Evolutionary conservation across 2,329 filamentous ascomycete genomes (phyloP).

Genomic region (Aspergillus quadrilineatus): DNA sequence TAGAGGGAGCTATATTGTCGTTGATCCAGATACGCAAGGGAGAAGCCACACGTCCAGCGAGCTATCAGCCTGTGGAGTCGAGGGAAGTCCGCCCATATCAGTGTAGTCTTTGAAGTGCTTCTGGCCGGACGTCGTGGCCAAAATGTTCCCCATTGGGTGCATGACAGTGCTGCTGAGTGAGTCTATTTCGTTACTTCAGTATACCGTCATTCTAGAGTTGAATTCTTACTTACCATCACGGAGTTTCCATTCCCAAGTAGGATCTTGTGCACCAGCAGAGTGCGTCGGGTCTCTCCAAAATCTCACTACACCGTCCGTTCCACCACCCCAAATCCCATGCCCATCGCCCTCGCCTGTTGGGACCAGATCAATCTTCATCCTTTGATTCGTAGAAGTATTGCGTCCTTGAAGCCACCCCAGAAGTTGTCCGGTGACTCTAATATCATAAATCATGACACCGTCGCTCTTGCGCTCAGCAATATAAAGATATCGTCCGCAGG

Average conservation of each 20-base stretch:
- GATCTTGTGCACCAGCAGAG: slow-evolving; percentile 40
- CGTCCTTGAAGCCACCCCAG: slow-evolving; percentile 52
- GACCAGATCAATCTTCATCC: slow-evolving; percentile 56
- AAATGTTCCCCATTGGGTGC: slow-evolving; percentile 48
- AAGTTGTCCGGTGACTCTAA: slow-evolving; percentile 53
- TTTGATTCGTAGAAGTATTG: slow-evolving; percentile 52
- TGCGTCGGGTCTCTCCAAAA: slow-evolving; percentile 51
- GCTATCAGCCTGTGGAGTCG: slow-evolving; percentile 30
- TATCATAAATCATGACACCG: slow-evolving; percentile 58
- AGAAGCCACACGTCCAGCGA: slow-evolving; percentile 44
- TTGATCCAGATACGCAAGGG: slow-evolving; percentile 21
- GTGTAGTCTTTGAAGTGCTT: slow-evolving; percentile 26
- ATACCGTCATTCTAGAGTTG: not conserved
- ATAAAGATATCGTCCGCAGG: slow-evolving; percentile 58
- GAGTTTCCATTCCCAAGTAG: slow-evolving; percentile 45
- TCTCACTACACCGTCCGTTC: slow-evolving; percentile 55
- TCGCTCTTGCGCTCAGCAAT: slow-evolving; percentile 58
- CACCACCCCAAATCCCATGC: slow-evolving; percentile 61
- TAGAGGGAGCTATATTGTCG: not conserved
- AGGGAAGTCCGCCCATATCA: slow-evolving; percentile 9
- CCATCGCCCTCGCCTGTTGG: slow-evolving; percentile 32
- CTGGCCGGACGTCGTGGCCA: slow-evolving; percentile 54
- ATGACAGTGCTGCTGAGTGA: slow-evolving; percentile 47
- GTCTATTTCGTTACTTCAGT: slow-evolving; percentile 32
- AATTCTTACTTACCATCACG: slow-evolving; percentile 43